Conservation (phyloP, 257 asterid species). For the Echites panduratus region DNA sequence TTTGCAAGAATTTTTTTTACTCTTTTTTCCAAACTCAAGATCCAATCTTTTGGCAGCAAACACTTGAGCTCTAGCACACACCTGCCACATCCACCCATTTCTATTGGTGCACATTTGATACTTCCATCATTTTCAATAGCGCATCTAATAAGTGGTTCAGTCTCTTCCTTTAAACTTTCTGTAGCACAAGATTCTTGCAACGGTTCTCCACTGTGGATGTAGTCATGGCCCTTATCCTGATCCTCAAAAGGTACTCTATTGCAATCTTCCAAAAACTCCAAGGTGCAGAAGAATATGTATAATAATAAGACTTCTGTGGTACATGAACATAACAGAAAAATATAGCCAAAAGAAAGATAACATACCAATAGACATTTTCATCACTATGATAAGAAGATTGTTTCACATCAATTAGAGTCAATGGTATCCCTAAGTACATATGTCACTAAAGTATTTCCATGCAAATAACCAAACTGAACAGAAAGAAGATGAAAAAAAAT, state of each 20-base stretch:
- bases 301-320: constrained; percentile 9
- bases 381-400: constrained; percentile 44
- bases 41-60: constrained; percentile 68
- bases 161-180: constrained; percentile 23
- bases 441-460: too few species aligned
- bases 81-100: constrained; percentile 79
- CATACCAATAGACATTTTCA: constrained; percentile 86
- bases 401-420: constrained; percentile 42
- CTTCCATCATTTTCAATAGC: constrained; percentile 28
- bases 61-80: constrained; percentile 62
- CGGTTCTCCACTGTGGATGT: constrained; percentile 84
- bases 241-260: constrained; percentile 25
- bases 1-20: constrained; percentile 33
- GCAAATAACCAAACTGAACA: too few species aligned
- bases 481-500: too few species aligned
- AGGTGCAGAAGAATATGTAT: constrained; percentile 10
- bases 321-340: constrained; percentile 3
- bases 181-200: constrained; percentile 26
- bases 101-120: constrained; percentile 59
- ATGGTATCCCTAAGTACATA: constrained; percentile 44
- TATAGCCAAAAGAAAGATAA: constrained; percentile 9
- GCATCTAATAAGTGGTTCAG: constrained; percentile 34
- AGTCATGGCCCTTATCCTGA: constrained; percentile 47
- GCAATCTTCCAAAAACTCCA: constrained; percentile 31
- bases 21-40: constrained; percentile 43